Evolutionary conservation across 306 rosid species (phyloP).

Genomic region (Castanea mollissima): DNA sequence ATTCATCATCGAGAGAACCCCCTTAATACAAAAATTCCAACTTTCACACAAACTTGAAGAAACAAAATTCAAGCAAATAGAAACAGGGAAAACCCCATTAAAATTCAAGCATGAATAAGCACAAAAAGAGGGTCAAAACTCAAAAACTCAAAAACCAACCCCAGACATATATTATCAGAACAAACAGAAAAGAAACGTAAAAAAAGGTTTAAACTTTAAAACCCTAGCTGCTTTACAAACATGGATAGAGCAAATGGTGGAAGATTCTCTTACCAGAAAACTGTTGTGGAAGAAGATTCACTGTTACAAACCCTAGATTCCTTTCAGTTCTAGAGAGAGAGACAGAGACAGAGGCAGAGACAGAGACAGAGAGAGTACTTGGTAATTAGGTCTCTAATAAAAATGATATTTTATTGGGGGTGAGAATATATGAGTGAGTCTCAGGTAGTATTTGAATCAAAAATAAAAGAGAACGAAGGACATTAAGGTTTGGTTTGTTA

Average conservation of each 20-base stretch:
- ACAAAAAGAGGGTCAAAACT: background rate
- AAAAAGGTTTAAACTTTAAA: constrained; percentile 13
- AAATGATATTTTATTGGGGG: constrained; percentile 13
- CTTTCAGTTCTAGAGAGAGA: constrained; percentile 13
- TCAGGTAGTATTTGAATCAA: no score
- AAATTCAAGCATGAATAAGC: constrained; percentile 24
- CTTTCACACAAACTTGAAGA: background rate
- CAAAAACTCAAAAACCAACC: background rate
- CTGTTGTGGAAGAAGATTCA: constrained; percentile 34
- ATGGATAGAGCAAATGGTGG: background rate
- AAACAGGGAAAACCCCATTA: background rate
- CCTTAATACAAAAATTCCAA: background rate
- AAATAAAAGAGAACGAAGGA: no score
- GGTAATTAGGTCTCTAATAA: background rate
- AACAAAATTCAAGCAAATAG: background rate
- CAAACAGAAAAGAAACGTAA: background rate
- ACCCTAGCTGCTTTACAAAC: constrained; percentile 19
- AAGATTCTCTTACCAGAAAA: constrained; percentile 22
- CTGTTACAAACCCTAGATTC: constrained; percentile 67
- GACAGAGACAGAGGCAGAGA: background rate
- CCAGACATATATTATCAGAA: constrained; percentile 7
- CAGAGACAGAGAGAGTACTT: constrained; percentile 10
- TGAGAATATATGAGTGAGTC: no score
- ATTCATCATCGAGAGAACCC: constrained; percentile 15
- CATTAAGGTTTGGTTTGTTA: constrained; percentile 14